Base-by-base conservation (phyloP, 306 rosid genomes). In the Trifolium pratense region DNA sequence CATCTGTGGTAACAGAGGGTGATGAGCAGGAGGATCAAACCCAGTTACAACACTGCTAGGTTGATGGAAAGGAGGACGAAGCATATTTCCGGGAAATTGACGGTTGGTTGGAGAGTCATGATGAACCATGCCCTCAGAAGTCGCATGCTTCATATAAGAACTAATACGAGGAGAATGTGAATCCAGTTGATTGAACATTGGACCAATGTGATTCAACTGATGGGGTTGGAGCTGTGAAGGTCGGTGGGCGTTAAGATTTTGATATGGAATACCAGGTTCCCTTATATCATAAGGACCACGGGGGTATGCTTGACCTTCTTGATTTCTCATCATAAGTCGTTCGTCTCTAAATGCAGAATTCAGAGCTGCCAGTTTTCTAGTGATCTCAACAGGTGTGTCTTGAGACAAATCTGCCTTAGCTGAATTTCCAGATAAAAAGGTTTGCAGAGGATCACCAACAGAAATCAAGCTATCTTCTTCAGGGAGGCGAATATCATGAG, bases 391-490 rank as follows among this genome's bases (percentile, higher is more conserved):
- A 17, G 88, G 73, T 16, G 85, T 23, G 84, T 86, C 88, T 71
- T 75, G 82, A 74, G 86, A 76, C 79, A 83, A 60, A 32, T 85
- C 92, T 40, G 84, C 46, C 84, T 84, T 91, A 49, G 80, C 86
- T 59, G 80, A 72, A 87, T 74, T 86, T 72, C 86, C 87, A 78
- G 91, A 83, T 62, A 84, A 63, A 43, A 87, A 78, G 68, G 77
- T 84, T 46, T 76, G 96, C 51, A 89, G 80, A 78, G 93, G 87
- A 76, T 83, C 87, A 53, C 88, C 64, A 36, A 21, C 83, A 8
- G 85, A 6, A 83, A 90, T 81, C 84, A 89, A 86, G 84, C 85
- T 85, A 79, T 88, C 93, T 81, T 95, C 99, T 78, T 90, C 89
- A 43, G 90, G 96, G 77, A 91, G 87, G 62, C 51, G 75, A 80